phyloP scores from a whole-genome alignment of 1,284 basidiomycete genomes.

The Phylloporus sp. region DNA sequence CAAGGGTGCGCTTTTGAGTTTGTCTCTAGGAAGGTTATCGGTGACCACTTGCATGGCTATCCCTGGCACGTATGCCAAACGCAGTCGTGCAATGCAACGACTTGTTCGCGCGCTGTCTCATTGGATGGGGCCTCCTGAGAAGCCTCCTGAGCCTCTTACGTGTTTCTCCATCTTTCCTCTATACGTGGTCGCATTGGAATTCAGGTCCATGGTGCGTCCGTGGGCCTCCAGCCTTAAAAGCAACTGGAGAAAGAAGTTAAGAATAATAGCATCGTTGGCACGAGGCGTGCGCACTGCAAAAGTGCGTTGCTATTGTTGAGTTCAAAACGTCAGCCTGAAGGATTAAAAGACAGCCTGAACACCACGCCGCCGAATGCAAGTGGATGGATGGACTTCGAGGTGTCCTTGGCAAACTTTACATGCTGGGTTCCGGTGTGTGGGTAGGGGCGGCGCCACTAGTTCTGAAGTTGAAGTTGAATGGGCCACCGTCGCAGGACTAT shows the following conservation, averaged over 20 bases:
- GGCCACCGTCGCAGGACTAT: no score
- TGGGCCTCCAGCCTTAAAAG: not conserved
- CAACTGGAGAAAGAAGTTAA: not conserved
- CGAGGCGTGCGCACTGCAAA: not conserved
- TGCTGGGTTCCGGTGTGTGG: no score
- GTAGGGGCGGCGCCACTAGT: no score
- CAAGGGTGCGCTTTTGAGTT: not conserved
- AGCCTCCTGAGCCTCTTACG: not conserved
- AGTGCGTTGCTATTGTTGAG: not conserved
- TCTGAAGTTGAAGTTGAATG: no score
- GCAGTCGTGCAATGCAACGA: not conserved
- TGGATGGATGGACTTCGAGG: no score
- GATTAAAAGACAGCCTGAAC: no score
- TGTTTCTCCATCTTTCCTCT: slow-evolving; percentile 1
- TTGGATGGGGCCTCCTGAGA: not conserved
- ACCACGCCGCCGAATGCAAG: no score
- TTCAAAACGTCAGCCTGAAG: no score
- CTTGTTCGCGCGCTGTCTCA: not conserved
- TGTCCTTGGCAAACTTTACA: no score
- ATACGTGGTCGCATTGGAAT: not conserved
- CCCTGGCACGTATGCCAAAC: not conserved
- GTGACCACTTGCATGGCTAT: not conserved
- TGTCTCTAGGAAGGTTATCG: not conserved
- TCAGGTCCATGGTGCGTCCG: not conserved
- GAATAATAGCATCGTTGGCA: not conserved